phyloP scores from a whole-genome alignment of 768 basidiomycete genomes.

The Naematelia aurantialba region DNA sequence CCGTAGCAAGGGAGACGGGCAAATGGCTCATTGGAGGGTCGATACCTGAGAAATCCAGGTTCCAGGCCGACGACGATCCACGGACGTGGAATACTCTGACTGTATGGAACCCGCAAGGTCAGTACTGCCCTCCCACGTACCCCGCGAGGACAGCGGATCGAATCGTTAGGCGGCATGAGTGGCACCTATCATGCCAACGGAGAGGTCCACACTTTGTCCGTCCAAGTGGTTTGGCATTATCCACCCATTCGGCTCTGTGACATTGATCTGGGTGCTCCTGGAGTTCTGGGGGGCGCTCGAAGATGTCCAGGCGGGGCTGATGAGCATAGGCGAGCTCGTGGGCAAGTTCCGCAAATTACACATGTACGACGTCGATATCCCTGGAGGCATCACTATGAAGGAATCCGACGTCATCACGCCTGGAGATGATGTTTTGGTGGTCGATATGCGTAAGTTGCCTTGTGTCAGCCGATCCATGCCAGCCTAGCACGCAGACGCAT shows the following conservation, averaged over 20 bases:
- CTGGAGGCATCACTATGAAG: conserved; percentile 30
- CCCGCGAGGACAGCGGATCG: not conserved
- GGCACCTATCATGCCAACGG: no score
- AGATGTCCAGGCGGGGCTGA: no score
- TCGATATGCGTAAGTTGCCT: not conserved
- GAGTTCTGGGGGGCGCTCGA: no score
- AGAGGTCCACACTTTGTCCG: no score
- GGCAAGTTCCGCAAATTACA: conserved; percentile 91
- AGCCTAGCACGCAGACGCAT: no score
- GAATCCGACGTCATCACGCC: conserved; percentile 15
- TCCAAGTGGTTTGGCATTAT: no score
- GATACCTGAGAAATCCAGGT: conserved; percentile 20
- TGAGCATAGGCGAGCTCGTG: conserved; percentile 70
- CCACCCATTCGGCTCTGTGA: no score
- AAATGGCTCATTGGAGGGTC: conserved; percentile 19
- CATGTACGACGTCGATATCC: conserved; percentile 93
- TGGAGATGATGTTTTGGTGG: conserved; percentile 6
- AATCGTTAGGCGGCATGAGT: not conserved
- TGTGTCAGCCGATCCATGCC: not conserved
- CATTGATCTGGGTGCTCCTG: no score
- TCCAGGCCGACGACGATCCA: not conserved
- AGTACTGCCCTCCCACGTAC: not conserved
- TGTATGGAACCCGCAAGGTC: conserved; percentile 23
- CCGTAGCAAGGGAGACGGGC: conserved; percentile 5
- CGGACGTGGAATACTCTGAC: conserved; percentile 21